A percentile compares a stretch with the other conserved stretches of the same genome.
phyloP scores from a whole-genome alignment of 2,329 filamentous ascomycete genomes.

The Botrytis aclada region DNA sequence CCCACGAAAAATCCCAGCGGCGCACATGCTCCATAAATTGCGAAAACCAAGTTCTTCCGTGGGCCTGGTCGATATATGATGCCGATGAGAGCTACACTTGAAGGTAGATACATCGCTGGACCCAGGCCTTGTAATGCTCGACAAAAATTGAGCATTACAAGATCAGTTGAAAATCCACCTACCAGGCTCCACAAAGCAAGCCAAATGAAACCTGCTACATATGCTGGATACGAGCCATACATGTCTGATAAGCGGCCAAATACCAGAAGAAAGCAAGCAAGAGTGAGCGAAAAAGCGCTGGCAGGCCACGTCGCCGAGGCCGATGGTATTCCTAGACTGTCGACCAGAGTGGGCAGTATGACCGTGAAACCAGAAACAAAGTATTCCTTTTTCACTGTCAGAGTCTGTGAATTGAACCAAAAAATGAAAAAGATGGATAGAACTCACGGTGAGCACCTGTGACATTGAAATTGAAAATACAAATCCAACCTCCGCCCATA shows the following conservation, averaged over 20 bases:
- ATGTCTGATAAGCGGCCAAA: conserved; percentile 61
- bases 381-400: conserved; percentile 48
- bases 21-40: conserved; percentile 55
- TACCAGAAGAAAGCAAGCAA: conserved; percentile 58
- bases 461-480: conserved; percentile 58
- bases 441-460: conserved; percentile 51
- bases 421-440: background rate
- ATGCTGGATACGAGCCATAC: conserved; percentile 60
- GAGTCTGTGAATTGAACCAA: background rate
- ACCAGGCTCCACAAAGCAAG: conserved; percentile 66
- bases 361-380: conserved; percentile 73
- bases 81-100: conserved; percentile 64
- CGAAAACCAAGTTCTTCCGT: conserved; percentile 63
- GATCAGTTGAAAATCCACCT: conserved; percentile 65
- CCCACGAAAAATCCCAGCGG: conserved; percentile 57
- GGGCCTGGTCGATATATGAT: conserved; percentile 64
- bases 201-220: conserved; percentile 60
- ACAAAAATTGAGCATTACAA: conserved; percentile 69
- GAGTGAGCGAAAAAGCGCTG: conserved; percentile 57
- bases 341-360: conserved; percentile 63
- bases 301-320: conserved; percentile 61
- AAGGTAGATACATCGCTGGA: conserved; percentile 67
- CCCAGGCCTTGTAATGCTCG: conserved; percentile 73
- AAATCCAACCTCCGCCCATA: conserved; percentile 55
- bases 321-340: conserved; percentile 61